These are phyloP conservation scores for Cryphonectria parasitica DNA, from an alignment of 2,329 filamentous ascomycete species.

Conservation along the genomic window DNA sequence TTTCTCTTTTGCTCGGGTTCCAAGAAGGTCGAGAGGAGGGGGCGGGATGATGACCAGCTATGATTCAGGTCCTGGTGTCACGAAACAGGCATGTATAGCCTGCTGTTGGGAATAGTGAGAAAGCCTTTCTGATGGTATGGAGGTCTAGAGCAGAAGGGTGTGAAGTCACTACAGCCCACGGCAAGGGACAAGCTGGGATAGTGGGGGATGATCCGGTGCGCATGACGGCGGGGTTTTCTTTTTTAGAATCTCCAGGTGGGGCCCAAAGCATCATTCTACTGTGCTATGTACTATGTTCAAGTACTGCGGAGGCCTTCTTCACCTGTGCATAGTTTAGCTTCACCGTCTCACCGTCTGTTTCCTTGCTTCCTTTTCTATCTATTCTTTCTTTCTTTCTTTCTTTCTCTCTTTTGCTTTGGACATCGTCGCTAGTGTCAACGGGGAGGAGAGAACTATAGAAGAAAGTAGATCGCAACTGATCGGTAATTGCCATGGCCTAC, in stretches of 20 bases:
- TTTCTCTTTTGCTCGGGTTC: too few relatives aligned
- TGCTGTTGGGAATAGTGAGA: neutral
- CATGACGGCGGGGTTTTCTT: conserved; percentile 19
- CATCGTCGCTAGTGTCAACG: neutral
- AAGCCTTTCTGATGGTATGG: neutral
- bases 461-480: neutral
- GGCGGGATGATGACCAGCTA: neutral
- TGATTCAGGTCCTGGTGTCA: neutral
- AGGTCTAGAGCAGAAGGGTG: conserved; percentile 9
- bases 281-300: neutral
- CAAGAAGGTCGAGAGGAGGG: neutral
- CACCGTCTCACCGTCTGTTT: neutral
- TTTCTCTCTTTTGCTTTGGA: neutral
- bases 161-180: neutral
- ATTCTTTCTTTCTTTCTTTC: too few relatives aligned
- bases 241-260: conserved; percentile 9
- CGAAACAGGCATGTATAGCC: neutral
- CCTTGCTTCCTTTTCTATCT: neutral
- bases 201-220: conserved; percentile 6
- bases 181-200: neutral
- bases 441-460: neutral
- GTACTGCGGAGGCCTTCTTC: neutral
- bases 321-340: neutral
- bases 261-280: conserved; percentile 8
- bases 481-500: neutral